A percentile compares a stretch with the other conserved stretches of the same genome.
Evolutionary conservation across 2,329 filamentous ascomycete species (phyloP).

Genomic region (Phyllosticta capitalensis): DNA sequence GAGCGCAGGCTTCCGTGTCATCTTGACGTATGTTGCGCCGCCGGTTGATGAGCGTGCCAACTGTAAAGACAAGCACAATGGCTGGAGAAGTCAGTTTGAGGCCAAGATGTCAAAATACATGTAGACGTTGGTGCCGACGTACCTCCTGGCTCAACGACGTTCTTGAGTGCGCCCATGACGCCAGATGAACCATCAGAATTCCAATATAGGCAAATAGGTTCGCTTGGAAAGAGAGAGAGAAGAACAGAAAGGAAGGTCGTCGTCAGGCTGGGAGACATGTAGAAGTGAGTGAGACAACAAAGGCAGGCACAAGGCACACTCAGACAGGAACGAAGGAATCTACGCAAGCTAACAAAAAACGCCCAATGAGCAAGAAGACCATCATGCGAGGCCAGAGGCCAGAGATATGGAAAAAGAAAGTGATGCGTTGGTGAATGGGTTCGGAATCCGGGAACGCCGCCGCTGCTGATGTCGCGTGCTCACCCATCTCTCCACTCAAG

Average conservation of each 20-base stretch:
- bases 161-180: slow-evolving; percentile 9
- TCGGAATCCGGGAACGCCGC: background rate
- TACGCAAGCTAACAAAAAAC: background rate
- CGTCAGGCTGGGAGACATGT: background rate
- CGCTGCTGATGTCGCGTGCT: background rate
- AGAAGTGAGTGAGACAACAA: background rate
- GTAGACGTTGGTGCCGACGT: background rate
- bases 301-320: background rate
- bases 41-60: slow-evolving; percentile 13
- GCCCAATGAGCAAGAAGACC: background rate
- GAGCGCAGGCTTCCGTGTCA: background rate
- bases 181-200: background rate
- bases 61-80: slow-evolving; percentile 13
- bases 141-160: slow-evolving; percentile 10
- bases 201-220: background rate
- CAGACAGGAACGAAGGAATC: background rate
- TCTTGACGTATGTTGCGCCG: slow-evolving; percentile 1
- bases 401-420: background rate
- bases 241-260: background rate
- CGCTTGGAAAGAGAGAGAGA: background rate
- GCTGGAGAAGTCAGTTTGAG: slow-evolving; percentile 1
- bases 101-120: background rate
- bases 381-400: background rate
- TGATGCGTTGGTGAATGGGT: background rate
- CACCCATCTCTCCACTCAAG: background rate